Conservation (phyloP, 1,284 basidiomycete species). For the Waitea zeae region DNA sequence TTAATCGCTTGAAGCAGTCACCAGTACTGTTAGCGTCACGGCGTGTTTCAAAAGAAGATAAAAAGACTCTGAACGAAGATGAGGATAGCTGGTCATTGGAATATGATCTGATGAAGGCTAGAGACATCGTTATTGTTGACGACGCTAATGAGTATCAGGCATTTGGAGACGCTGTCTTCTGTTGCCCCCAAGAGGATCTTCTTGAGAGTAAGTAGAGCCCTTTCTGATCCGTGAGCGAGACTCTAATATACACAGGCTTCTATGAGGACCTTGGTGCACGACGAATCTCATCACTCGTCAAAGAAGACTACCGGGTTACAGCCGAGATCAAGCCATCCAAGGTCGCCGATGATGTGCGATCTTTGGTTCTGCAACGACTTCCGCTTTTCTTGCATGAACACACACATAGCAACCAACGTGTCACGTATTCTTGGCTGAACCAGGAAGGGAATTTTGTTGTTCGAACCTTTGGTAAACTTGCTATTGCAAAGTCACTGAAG, state of each 20-base stretch:
- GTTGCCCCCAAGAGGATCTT: conserved; percentile 82
- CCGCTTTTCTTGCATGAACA: conserved; percentile 89
- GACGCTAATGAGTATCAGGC: conserved; percentile 61
- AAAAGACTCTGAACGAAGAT: conserved; percentile 16
- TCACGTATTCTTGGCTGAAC: conserved; percentile 63
- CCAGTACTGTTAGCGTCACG: conserved; percentile 63
- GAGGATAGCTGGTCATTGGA: conserved; percentile 50
- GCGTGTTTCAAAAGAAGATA: conserved; percentile 23
- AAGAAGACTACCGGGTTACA: conserved; percentile 55
- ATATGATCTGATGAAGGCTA: conserved; percentile 44
- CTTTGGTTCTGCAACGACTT: conserved; percentile 71
- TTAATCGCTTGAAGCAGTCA: conserved; percentile 48
- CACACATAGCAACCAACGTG: conserved; percentile 48
- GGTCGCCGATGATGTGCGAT: conserved; percentile 29
- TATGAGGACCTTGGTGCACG: conserved; percentile 53
- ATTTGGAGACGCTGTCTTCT: conserved; percentile 64
- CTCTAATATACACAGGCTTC: conserved; percentile 28
- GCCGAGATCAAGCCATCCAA: conserved; percentile 32
- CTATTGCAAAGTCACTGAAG: conserved; percentile 40
- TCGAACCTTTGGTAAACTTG: conserved; percentile 41
- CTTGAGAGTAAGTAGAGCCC: conserved; percentile 37
- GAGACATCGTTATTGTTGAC: conserved; percentile 63
- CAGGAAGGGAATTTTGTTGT: conserved; percentile 59
- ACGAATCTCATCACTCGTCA: conserved; percentile 53
- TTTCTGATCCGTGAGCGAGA: neutral